Conservation (phyloP, 768 basidiomycete genomes). For the Leccinum boreale region DNA sequence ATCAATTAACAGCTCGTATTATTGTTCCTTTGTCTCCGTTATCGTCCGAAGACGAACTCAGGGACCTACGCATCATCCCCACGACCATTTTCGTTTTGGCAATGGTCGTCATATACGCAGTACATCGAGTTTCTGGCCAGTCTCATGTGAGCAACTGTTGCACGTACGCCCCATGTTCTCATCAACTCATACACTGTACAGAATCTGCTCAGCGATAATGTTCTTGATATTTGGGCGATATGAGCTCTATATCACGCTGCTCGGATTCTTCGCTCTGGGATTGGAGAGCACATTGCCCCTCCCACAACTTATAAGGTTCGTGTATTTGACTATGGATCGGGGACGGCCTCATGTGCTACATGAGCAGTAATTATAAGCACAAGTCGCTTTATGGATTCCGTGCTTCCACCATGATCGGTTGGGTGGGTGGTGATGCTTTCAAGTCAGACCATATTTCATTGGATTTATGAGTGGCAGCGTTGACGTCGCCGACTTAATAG, state of each 20-base stretch:
- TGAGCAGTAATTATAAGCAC: slow-evolving; percentile 68
- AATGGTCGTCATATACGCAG: slow-evolving; percentile 75
- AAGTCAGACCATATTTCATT: slow-evolving; percentile 49
- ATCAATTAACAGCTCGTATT: slow-evolving; percentile 56
- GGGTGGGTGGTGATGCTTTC: slow-evolving; percentile 82
- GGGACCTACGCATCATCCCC: slow-evolving; percentile 58
- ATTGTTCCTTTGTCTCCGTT: slow-evolving; percentile 78
- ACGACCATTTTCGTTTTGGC: slow-evolving; percentile 79
- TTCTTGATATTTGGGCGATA: slow-evolving; percentile 72
- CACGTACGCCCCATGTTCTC: slow-evolving; percentile 3
- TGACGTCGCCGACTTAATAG: slow-evolving; percentile 38
- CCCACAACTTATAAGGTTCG: slow-evolving; percentile 76
- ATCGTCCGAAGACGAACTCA: slow-evolving; percentile 57
- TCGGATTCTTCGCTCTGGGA: slow-evolving; percentile 78
- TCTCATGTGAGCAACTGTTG: slow-evolving; percentile 51
- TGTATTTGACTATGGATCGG: slow-evolving; percentile 5
- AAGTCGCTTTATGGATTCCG: slow-evolving; percentile 83
- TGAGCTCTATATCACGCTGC: slow-evolving; percentile 51
- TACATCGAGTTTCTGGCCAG: slow-evolving; percentile 82
- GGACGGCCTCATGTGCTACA: slow-evolving; percentile 19
- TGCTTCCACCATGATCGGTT: slow-evolving; percentile 76
- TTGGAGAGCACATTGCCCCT: slow-evolving; percentile 85
- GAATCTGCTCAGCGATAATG: slow-evolving; percentile 67
- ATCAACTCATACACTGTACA: slow-evolving; percentile 15
- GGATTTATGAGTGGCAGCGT: slow-evolving; percentile 1